These are phyloP conservation scores for Crithidia fasciculata DNA, from an alignment of 208 protist genomes.

Conservation along the genomic window DNA sequence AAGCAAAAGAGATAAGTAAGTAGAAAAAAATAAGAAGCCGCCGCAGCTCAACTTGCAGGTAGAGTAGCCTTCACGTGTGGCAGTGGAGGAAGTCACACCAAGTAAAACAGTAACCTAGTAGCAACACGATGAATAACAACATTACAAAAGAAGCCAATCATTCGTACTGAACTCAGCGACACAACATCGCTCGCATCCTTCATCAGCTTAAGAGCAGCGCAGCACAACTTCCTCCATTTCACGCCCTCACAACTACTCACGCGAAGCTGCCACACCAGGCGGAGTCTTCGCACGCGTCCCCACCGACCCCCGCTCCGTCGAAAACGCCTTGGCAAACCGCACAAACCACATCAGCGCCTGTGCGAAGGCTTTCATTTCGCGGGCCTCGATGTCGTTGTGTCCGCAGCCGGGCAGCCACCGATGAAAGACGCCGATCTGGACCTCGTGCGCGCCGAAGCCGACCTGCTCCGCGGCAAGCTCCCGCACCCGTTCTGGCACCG, in stretches of 20 bases:
- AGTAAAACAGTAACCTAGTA: no score
- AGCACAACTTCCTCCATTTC: no score
- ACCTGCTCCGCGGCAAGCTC: background rate
- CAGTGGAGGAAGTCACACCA: no score
- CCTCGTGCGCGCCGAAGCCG: constrained; percentile 7
- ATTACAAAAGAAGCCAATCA: no score
- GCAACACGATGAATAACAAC: no score
- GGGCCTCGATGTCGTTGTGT: constrained; percentile 74
- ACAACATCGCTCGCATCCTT: no score
- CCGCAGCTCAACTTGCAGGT: no score
- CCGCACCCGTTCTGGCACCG: constrained; percentile 8
- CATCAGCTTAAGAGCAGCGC: no score
- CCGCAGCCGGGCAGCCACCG: constrained; percentile 56
- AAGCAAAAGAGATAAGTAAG: constrained; percentile 4
- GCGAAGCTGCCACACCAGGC: background rate
- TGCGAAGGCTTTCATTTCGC: constrained; percentile 23
- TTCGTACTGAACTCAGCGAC: no score
- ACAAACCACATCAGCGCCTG: constrained; percentile 41
- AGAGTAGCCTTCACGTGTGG: no score
- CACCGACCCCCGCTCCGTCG: constrained; percentile 9
- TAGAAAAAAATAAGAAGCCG: no score
- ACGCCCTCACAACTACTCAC: background rate
- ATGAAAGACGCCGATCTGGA: constrained; percentile 37
- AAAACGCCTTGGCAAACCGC: constrained; percentile 23
- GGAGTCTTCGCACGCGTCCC: background rate